A percentile compares a stretch with the other conserved stretches of the same genome.
These are phyloP conservation scores for Herpomyces periplanetae DNA, from an alignment of 2,329 filamentous ascomycete genomes.

Conservation along the genomic window DNA sequence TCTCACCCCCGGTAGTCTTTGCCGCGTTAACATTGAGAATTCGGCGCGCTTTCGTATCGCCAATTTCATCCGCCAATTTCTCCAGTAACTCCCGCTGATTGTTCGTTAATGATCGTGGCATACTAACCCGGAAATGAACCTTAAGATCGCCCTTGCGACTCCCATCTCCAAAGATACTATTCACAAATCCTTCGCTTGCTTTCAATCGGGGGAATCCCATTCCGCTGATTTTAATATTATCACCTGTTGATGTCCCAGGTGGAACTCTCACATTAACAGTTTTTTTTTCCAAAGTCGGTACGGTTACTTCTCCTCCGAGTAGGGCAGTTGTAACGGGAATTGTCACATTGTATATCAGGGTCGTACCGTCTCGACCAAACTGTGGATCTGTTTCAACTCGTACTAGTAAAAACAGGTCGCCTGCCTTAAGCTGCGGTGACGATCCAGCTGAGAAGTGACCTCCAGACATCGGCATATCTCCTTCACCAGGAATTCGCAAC, in stretches of 20 bases:
- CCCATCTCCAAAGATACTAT: no score
- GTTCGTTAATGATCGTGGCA: slow-evolving; percentile 68
- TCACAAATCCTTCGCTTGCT: no score
- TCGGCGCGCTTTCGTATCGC: slow-evolving; percentile 56
- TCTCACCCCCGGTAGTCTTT: slow-evolving; percentile 3
- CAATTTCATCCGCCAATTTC: slow-evolving; percentile 86
- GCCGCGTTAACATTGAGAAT: slow-evolving; percentile 33
- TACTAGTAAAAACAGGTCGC: slow-evolving; percentile 69
- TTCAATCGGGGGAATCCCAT: slow-evolving; percentile 75
- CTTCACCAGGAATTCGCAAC: slow-evolving; percentile 42
- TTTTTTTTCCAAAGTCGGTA: slow-evolving; percentile 62
- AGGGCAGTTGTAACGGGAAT: slow-evolving; percentile 75
- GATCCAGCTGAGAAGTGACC: no score
- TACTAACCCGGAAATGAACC: slow-evolving; percentile 71
- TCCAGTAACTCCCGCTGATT: slow-evolving; percentile 79
- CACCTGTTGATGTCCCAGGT: slow-evolving; percentile 66
- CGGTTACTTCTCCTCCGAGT: slow-evolving; percentile 50
- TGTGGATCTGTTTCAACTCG: slow-evolving; percentile 57
- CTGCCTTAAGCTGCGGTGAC: slow-evolving; percentile 21
- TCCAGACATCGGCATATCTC: slow-evolving; percentile 46
- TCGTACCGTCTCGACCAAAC: slow-evolving; percentile 51
- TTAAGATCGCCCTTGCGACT: slow-evolving; percentile 35
- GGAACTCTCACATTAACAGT: slow-evolving; percentile 67
- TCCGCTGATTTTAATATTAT: slow-evolving; percentile 50
- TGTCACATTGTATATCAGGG: slow-evolving; percentile 64